Conservation (phyloP, 2,329 filamentous ascomycete genomes). For the Neonectria neomacrospora region DNA sequence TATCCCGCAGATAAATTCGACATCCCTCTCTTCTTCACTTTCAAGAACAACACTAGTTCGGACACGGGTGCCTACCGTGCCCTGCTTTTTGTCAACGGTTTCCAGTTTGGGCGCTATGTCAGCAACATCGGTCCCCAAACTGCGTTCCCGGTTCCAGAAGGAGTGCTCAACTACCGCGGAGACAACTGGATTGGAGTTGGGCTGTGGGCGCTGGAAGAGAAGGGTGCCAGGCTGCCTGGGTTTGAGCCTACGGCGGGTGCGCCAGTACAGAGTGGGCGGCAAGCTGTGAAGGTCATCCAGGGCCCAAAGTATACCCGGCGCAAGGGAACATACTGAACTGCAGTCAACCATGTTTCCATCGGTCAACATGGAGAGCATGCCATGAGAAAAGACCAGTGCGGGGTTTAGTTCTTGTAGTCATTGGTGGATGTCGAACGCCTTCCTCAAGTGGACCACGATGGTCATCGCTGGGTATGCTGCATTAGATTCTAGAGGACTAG, state of each 20-base stretch:
- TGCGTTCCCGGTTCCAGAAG: conserved; percentile 77
- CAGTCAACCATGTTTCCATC: no score
- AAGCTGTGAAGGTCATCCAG: conserved; percentile 56
- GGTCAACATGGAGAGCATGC: no score
- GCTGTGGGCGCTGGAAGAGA: conserved; percentile 72
- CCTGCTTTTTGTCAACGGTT: conserved; percentile 79
- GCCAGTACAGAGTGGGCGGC: conserved; percentile 62
- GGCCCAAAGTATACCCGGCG: conserved; percentile 59
- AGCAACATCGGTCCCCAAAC: conserved; percentile 81
- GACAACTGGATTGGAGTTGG: conserved; percentile 75
- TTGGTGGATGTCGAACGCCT: no score
- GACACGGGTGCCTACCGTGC: conserved; percentile 61
- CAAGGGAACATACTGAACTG: conserved; percentile 60
- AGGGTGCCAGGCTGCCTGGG: conserved; percentile 66
- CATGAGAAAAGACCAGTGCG: no score
- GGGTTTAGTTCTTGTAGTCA: no score
- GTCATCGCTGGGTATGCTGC: no score
- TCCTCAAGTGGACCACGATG: no score
- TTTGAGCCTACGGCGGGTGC: conserved; percentile 61
- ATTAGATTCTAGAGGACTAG: no score
- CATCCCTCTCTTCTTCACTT: conserved; percentile 69
- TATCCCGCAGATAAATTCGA: conserved; percentile 62
- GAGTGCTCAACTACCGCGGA: conserved; percentile 76
- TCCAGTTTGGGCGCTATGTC: conserved; percentile 71
- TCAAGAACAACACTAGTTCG: conserved; percentile 56